Conservation (phyloP, 2,329 filamentous ascomycete genomes). For the Alternaria gaisen region DNA sequence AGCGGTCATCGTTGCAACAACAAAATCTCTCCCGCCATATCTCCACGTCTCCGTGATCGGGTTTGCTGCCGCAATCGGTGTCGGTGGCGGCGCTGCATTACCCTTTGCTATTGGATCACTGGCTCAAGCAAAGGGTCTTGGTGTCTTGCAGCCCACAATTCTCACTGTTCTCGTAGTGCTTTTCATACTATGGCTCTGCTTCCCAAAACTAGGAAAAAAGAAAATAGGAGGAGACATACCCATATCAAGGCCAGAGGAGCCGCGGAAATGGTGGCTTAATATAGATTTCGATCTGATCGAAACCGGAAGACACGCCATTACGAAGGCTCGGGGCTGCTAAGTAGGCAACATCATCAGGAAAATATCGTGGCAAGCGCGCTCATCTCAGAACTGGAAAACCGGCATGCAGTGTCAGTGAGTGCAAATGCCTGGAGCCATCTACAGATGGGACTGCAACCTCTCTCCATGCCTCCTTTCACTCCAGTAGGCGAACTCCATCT, state of each 20-base stretch:
- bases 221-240: background rate
- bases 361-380: background rate
- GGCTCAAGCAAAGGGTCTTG: conserved; percentile 65
- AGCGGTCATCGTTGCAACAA: conserved; percentile 73
- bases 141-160: conserved; percentile 66
- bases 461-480: background rate
- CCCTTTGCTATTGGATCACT: conserved; percentile 72
- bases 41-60: conserved; percentile 81
- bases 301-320: background rate
- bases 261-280: background rate
- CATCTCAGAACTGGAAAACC: background rate
- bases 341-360: too few species aligned
- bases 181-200: conserved; percentile 59
- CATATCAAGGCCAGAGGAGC: background rate
- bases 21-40: conserved; percentile 74
- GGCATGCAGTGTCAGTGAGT: background rate
- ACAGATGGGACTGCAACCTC: background rate
- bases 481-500: background rate
- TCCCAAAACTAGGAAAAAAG: conserved; percentile 26
- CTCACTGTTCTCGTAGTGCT: conserved; percentile 60
- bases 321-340: background rate
- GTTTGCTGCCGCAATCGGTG: conserved; percentile 78
- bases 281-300: background rate
- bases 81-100: conserved; percentile 71
- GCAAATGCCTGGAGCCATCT: background rate